Conservation (phyloP, 176 grass and related monocot species). For the Saccharum officinarum region DNA sequence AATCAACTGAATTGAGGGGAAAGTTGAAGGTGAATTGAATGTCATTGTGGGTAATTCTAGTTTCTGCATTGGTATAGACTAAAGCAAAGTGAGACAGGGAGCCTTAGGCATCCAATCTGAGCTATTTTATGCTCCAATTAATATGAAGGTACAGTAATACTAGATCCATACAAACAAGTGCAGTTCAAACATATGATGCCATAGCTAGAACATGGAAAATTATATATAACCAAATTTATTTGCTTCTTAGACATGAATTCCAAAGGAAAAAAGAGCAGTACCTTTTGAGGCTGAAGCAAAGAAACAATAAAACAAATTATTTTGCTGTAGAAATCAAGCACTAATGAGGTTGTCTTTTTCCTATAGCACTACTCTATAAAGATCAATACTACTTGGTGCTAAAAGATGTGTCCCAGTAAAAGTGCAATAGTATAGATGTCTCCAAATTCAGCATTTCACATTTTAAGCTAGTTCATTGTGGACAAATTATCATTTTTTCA, state of each 20-base stretch:
- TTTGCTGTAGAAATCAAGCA: not conserved
- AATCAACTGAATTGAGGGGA: not conserved
- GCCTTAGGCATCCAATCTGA: not conserved
- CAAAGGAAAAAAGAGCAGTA: not conserved
- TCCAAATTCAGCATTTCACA: not conserved
- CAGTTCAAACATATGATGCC: not conserved
- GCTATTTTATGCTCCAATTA: not conserved
- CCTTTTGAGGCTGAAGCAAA: not conserved
- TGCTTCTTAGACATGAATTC: not conserved
- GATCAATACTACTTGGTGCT: not conserved
- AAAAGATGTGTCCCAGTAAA: not conserved
- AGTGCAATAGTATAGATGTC: not conserved
- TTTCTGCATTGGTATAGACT: not conserved
- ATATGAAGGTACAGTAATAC: not conserved
- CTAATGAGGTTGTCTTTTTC: not conserved
- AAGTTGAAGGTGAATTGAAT: not conserved
- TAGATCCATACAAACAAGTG: not conserved
- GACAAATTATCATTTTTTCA: not conserved
- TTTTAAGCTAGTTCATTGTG: not conserved
- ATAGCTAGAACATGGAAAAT: not conserved
- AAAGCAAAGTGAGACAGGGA: not conserved
- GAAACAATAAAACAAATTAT: not conserved
- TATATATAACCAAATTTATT: not conserved
- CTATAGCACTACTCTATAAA: not conserved
- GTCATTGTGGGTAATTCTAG: not conserved